Conservation (phyloP, 2,329 filamentous ascomycete genomes). For the Beauveria pseudobassiana region DNA sequence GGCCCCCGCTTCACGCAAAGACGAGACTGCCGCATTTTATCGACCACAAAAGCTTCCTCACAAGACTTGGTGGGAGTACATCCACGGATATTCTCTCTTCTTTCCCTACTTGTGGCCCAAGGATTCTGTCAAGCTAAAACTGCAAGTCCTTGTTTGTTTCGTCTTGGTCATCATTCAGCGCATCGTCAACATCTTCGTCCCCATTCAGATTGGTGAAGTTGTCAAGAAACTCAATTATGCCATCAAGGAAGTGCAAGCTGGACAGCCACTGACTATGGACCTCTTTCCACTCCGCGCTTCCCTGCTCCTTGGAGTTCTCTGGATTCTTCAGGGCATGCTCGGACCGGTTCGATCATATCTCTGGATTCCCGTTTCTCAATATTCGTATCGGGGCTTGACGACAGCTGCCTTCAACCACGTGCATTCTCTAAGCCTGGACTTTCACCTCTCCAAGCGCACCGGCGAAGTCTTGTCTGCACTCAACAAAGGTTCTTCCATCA, state of each 20-base stretch:
- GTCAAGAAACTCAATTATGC: slow-evolving; percentile 60
- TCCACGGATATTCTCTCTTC: slow-evolving; percentile 85
- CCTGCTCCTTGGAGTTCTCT: slow-evolving; percentile 50
- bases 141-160: slow-evolving; percentile 78
- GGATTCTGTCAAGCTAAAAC: slow-evolving; percentile 64
- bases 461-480: slow-evolving; percentile 92
- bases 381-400: slow-evolving; percentile 89
- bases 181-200: slow-evolving; percentile 78
- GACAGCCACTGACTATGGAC: slow-evolving; percentile 25
- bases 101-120: slow-evolving; percentile 96
- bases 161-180: slow-evolving; percentile 72
- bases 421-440: slow-evolving; percentile 88
- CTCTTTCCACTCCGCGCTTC: slow-evolving; percentile 30
- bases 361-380: slow-evolving; percentile 96
- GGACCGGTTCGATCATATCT: slow-evolving; percentile 75
- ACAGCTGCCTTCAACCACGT: slow-evolving; percentile 97
- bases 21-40: slow-evolving; percentile 74
- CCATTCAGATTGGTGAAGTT: slow-evolving; percentile 70
- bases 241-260: slow-evolving; percentile 40
- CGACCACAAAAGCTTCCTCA: slow-evolving; percentile 78
- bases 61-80: slow-evolving; percentile 93
- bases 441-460: slow-evolving; percentile 92
- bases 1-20: slow-evolving; percentile 31
- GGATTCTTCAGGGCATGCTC: slow-evolving; percentile 83
- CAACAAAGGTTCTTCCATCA: slow-evolving; percentile 94